Evolutionary conservation across 768 basidiomycete genomes (phyloP).

Genomic region (Leccinum variicolor): DNA sequence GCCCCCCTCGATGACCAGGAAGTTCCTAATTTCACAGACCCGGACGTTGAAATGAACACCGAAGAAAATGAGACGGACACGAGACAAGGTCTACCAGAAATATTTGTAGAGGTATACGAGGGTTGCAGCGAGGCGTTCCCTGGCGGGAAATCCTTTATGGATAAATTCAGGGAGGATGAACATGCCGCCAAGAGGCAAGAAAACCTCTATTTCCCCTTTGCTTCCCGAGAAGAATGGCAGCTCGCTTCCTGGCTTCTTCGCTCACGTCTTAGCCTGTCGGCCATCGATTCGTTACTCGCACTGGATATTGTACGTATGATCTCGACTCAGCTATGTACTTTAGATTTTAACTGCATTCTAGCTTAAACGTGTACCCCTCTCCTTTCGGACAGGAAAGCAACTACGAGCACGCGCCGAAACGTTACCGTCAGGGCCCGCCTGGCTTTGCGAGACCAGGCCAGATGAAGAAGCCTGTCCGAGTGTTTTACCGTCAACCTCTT

Average conservation of each 20-base stretch:
- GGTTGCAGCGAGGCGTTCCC: not conserved
- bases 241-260: not conserved
- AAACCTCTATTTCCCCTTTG: slow-evolving; percentile 9
- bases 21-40: not conserved
- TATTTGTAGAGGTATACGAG: not conserved
- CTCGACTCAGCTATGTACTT: no score
- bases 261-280: not conserved
- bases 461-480: not conserved
- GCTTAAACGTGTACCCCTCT: not conserved
- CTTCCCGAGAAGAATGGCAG: not conserved
- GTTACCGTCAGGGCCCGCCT: not conserved
- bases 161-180: slow-evolving; percentile 25
- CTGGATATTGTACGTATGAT: not conserved
- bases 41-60: not conserved
- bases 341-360: not conserved
- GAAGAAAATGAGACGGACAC: not conserved
- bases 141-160: slow-evolving; percentile 20
- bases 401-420: not conserved
- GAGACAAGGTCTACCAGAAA: not conserved
- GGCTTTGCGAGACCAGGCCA: not conserved
- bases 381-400: not conserved
- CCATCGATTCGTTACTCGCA: not conserved
- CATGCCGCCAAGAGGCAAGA: slow-evolving; percentile 13
- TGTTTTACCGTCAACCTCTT: not conserved
- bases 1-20: no score